phyloP scores from a whole-genome alignment of 2,329 filamentous ascomycete species.

The Talaromyces atroroseus region DNA sequence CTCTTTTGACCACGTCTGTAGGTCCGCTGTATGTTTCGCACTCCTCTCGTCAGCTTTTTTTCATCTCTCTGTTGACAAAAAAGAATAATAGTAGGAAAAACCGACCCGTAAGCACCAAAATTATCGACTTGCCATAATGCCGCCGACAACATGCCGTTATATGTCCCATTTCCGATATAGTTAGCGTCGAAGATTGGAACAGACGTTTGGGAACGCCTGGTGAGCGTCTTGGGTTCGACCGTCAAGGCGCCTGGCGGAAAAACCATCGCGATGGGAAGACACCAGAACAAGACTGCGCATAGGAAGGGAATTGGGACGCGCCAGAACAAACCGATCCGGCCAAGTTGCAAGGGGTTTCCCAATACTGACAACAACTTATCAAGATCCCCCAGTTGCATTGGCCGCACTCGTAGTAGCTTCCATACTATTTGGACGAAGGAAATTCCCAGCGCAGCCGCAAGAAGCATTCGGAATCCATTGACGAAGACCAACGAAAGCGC shows the following conservation, averaged over 20 bases:
- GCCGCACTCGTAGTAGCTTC: not conserved
- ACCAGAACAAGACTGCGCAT: constrained; percentile 8
- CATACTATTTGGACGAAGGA: constrained; percentile 11
- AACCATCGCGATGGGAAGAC: constrained; percentile 9
- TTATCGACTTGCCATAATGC: constrained; percentile 7
- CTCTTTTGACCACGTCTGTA: not conserved
- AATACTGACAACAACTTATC: constrained; percentile 2
- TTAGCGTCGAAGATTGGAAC: not conserved
- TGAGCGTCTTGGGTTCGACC: not conserved
- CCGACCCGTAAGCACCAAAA: constrained; percentile 6
- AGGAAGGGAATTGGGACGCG: constrained; percentile 5
- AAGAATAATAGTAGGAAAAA: not conserved
- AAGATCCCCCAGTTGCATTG: constrained; percentile 2
- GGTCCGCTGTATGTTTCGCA: not conserved
- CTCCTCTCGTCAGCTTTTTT: not conserved
- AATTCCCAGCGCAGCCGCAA: constrained; percentile 8
- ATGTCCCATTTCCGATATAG: not conserved
- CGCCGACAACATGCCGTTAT: not conserved
- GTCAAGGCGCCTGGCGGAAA: constrained; percentile 8
- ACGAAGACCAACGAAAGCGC: constrained; percentile 6
- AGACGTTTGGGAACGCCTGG: not conserved
- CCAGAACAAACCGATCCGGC: not conserved
- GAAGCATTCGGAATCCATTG: constrained; percentile 6
- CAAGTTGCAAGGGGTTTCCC: constrained; percentile 6
- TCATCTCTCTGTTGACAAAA: not conserved